phyloP scores from a whole-genome alignment of 768 basidiomycete species.

The Tylopilus sp. region DNA sequence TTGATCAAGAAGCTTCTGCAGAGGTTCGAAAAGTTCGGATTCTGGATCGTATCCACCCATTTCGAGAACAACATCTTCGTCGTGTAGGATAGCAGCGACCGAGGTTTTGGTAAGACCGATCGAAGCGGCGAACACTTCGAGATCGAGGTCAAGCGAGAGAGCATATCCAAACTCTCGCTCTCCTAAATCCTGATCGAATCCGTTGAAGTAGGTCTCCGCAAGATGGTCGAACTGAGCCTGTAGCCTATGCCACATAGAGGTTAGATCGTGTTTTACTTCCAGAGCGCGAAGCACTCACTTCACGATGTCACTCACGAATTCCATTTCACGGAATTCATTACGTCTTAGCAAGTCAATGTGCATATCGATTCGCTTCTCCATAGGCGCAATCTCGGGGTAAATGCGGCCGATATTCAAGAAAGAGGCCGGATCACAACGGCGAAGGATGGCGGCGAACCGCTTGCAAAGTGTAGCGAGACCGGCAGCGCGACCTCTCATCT shows the following conservation, averaged over 20 bases:
- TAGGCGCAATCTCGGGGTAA: conserved; percentile 76
- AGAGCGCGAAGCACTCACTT: conserved; percentile 57
- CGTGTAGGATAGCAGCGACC: conserved; percentile 65
- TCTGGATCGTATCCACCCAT: conserved; percentile 74
- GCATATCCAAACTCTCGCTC: conserved; percentile 87
- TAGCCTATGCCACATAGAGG: conserved; percentile 51
- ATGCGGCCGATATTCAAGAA: conserved; percentile 86
- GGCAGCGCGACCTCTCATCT: conserved; percentile 85
- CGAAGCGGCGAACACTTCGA: conserved; percentile 92
- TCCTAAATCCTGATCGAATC: conserved; percentile 81
- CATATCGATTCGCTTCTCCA: conserved; percentile 91
- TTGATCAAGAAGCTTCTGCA: conserved; percentile 79
- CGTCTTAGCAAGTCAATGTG: conserved; percentile 81
- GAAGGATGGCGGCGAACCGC: conserved; percentile 83
- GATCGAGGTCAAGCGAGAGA: conserved; percentile 80
- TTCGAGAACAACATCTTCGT: conserved; percentile 75
- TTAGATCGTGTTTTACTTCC: neutral
- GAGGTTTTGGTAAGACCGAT: conserved; percentile 88
- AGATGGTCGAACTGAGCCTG: conserved; percentile 93
- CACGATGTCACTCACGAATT: conserved; percentile 85
- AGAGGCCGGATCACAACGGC: conserved; percentile 75
- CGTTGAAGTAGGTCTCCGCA: conserved; percentile 80
- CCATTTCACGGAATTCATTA: conserved; percentile 91
- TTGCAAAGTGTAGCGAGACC: conserved; percentile 81
- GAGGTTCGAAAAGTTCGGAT: conserved; percentile 72